Evolutionary conservation across 2,329 filamentous ascomycete genomes (phyloP), one percentile per base, ranked within the genome.

Genomic region (Curvularia sp.): DNA sequence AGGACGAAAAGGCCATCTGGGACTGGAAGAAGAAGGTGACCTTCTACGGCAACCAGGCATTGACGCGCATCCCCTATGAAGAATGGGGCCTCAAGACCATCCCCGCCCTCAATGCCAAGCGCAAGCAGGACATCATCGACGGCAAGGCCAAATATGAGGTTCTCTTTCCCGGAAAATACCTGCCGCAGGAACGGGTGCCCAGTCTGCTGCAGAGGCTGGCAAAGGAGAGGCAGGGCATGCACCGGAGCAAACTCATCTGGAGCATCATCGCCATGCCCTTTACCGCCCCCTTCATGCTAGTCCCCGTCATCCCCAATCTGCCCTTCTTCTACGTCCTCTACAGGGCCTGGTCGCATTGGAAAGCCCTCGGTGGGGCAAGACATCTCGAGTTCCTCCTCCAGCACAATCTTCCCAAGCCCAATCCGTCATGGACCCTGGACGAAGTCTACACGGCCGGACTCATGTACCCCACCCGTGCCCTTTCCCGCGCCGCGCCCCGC

Each of bases 71-170:
- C 70, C 91, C 95, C 2, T 97, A 91, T 76, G 91, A 98, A 79
- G 95, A 99, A 88, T 99, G 95, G 95, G 93, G 92, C 0, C 83
- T 99, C 66, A 98, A 98, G 80, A 96, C 92, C 34, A 89, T 99
- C 51, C 95, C 95, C 43, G 89, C 93, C 21, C 82, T 96, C 67
- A 92, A 88, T 41, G 81, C 86, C 56, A 84, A 86, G 65, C 84
- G 87, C 57, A 84, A 86, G 66, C 81, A 85, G 48, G 87, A 91
- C 51, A 87, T 90, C 67, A 71, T 87, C 21, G 77, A 86, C 51
- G 86, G 85, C 36, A 83, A 84, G 63, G 84, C 87, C 49, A 87
- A 86, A 68, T 86, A 92, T 60, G 86, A 92, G 66, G 84, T 97
- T 28, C 80, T 92, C 51, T 98, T 90, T 73, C 95, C 95, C 0